Conservation (phyloP, 805 yeast species). For the Pichia exigua region DNA sequence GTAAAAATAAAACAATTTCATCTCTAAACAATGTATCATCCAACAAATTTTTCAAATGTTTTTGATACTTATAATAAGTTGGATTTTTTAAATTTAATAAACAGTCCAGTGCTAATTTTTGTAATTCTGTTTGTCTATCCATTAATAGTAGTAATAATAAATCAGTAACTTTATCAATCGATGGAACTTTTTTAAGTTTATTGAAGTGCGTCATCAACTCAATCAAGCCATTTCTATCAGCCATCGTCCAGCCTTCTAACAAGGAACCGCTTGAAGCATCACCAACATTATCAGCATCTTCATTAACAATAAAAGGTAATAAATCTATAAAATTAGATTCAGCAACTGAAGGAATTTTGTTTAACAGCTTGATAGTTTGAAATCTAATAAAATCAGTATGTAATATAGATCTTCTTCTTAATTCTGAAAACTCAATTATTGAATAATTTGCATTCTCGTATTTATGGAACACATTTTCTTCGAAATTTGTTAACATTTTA, state of each 20-base stretch:
- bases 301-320: slow-evolving; percentile 47
- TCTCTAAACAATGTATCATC: slow-evolving; percentile 84
- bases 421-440: slow-evolving; percentile 31
- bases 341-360: slow-evolving; percentile 55
- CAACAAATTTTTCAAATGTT: slow-evolving; percentile 61
- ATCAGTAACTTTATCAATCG: slow-evolving; percentile 44
- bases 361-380: slow-evolving; percentile 51
- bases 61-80: slow-evolving; percentile 58
- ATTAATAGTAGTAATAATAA: slow-evolving; percentile 51
- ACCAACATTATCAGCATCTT: slow-evolving; percentile 28
- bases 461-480: slow-evolving; percentile 22
- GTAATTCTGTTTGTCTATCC: slow-evolving; percentile 53
- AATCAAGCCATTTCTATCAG: slow-evolving; percentile 52
- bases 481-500: slow-evolving; percentile 29
- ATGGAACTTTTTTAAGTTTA: slow-evolving; percentile 47
- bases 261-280: slow-evolving; percentile 20
- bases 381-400: slow-evolving; percentile 43
- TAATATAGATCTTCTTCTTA: slow-evolving; percentile 29
- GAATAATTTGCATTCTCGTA: slow-evolving; percentile 31
- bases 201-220: slow-evolving; percentile 58
- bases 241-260: slow-evolving; percentile 22
- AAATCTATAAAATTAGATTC: slow-evolving; percentile 54
- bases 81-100: slow-evolving; percentile 57
- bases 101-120: slow-evolving; percentile 64
- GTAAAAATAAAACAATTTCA: slow-evolving; percentile 62